Base-by-base conservation (phyloP, 1,139 yeast species). In the Hyphopichia fennica region DNA sequence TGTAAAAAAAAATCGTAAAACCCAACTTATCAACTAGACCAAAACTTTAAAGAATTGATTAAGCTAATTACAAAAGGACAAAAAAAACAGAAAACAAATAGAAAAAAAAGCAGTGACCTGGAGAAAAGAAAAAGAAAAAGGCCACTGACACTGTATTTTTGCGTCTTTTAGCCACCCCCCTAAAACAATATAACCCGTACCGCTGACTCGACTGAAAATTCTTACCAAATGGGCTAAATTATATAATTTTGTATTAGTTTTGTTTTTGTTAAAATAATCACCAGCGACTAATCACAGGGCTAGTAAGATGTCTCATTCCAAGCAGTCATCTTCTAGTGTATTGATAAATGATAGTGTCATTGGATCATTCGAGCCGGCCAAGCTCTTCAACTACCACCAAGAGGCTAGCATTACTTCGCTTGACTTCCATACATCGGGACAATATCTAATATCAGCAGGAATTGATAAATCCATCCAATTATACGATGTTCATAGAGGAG, bases 401-500 rank as follows among this genome's bases (percentile, higher is more conserved):
- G 72, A 71, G 22, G 76, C 79, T 2, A 69, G 84, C 7, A 78
- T 90, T 11, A 88, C 96, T 4, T 87, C 96, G 18, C 62, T 93
- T 22, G 91, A 87, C 56, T 93, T 83, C 58, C 96, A 90, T 58
- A 95, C 86, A 52, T 72, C 87, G 7, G 99, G 99, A 4, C 87
- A 84, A 50, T 87, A 70, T 57, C 72, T 88, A 34, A 68, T 95
- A 30, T 79, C 96, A 2, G 76, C 96, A 0, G 89, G 93, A 3
- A 80, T 84, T 10, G 96, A 89, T 63, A 91, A 88, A 54, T 77
- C 88, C 16, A 82, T 93, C 52, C 96, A 89, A 56, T 65, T 95
- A 17, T 93, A 89, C 59, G 96, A 91, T 62, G 75, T 83, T 22
- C 75, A 81, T 38, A 74, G 79, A 41, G 97, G 97, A 1, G 71